Evolutionary conservation across 2,329 filamentous ascomycete genomes (phyloP).

Genomic region (Xylaria sp.): DNA sequence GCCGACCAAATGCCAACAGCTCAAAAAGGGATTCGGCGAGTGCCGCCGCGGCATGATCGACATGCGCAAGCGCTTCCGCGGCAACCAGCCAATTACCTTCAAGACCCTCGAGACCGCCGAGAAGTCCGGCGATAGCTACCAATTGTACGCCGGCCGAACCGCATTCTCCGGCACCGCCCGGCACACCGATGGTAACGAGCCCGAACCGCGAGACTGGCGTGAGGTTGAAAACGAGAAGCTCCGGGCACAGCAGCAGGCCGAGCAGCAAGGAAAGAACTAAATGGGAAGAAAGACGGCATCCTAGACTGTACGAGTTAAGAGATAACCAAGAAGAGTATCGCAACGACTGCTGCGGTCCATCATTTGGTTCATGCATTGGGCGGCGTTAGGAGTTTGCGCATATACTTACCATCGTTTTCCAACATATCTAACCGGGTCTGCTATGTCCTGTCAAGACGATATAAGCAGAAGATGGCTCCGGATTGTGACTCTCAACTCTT

Average conservation of each 20-base stretch:
- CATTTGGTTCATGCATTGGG: conserved; percentile 25
- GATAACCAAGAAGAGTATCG: background rate
- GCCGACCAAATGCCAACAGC: conserved; percentile 82
- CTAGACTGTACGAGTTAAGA: conserved; percentile 7
- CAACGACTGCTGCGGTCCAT: background rate
- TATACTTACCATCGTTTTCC: conserved; percentile 11
- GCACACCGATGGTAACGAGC: conserved; percentile 63
- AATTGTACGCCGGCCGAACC: conserved; percentile 74
- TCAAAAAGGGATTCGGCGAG: conserved; percentile 87
- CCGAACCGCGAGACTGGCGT: conserved; percentile 55
- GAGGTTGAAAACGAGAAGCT: conserved; percentile 61
- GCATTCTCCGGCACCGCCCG: conserved; percentile 62
- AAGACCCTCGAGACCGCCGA: conserved; percentile 57
- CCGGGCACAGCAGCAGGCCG: conserved; percentile 34
- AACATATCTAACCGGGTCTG: background rate
- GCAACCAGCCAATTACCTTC: conserved; percentile 78
- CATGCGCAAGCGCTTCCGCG: conserved; percentile 97
- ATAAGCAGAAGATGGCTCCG: background rate
- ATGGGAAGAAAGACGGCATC: background rate
- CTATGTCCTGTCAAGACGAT: background rate
- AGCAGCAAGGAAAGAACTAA: conserved; percentile 24
- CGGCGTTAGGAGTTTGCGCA: conserved; percentile 23
- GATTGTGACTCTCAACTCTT: background rate
- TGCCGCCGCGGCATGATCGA: conserved; percentile 96
- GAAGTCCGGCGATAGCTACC: conserved; percentile 51